Percentiles rank a stretch among this genome's conserved stretches.
These are phyloP conservation scores for Pythium oligandrum DNA, from an alignment of 352 stramenopile genomes.

Conservation along the genomic window DNA sequence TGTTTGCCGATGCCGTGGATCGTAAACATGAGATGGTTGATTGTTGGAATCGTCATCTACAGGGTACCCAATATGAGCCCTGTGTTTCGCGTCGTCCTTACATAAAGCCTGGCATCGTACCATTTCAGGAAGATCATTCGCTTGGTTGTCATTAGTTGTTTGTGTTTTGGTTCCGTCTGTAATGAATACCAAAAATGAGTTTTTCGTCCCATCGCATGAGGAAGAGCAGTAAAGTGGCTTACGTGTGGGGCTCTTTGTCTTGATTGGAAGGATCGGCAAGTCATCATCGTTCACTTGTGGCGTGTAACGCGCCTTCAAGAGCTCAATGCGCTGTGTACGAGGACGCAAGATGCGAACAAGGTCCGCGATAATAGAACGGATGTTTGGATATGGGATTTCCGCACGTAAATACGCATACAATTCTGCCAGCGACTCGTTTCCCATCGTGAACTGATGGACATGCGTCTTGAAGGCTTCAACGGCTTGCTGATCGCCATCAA, in stretches of 20 bases:
- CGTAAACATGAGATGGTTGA: constrained; percentile 85
- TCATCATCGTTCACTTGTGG: too few species aligned
- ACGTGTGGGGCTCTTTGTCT: too few species aligned
- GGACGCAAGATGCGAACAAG: constrained; percentile 37
- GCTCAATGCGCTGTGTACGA: too few species aligned
- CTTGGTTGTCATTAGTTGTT: constrained; percentile 58
- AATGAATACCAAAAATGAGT: too few species aligned
- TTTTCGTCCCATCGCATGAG: too few species aligned
- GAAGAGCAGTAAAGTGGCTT: too few species aligned
- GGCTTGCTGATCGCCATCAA: constrained; percentile 46
- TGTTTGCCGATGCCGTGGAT: constrained; percentile 86
- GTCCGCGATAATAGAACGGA: constrained; percentile 72
- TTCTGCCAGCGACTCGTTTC: constrained; percentile 43
- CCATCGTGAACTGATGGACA: constrained; percentile 66
- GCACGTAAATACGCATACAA: constrained; percentile 70
- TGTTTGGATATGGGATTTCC: constrained; percentile 41
- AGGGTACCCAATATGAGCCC: background rate
- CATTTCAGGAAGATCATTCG: constrained; percentile 64
- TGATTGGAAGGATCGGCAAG: too few species aligned
- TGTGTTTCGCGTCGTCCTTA: too few species aligned
- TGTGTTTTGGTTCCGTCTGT: constrained; percentile 1
- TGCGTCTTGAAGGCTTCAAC: constrained; percentile 79
- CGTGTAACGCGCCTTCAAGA: too few species aligned
- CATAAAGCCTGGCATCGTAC: constrained; percentile 19
- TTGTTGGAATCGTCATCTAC: constrained; percentile 59